These are phyloP conservation scores for Dactylellina leptospora DNA, from an alignment of 2,329 filamentous ascomycete species.

Conservation along the genomic window DNA sequence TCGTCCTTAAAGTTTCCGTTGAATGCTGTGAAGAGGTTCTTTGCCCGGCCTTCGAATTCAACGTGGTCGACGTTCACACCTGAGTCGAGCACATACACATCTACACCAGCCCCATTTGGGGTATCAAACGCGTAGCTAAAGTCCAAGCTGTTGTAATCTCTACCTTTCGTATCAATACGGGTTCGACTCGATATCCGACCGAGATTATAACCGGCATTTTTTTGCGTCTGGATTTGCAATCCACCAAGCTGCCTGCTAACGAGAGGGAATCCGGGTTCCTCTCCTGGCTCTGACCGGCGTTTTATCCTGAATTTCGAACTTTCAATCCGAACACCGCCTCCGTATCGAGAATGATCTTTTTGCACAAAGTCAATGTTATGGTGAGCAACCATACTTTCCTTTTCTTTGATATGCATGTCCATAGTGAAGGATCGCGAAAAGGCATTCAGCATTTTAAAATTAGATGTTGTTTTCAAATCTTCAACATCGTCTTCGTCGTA, in stretches of 20 bases:
- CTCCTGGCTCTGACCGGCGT: conserved; percentile 18
- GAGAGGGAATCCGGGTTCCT: conserved; percentile 19
- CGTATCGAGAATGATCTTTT: conserved; percentile 20
- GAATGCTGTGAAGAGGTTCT: conserved; percentile 16
- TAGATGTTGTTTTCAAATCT: background rate
- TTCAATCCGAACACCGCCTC: conserved; percentile 32
- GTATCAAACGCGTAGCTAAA: conserved; percentile 9
- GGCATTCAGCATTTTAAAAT: conserved; percentile 5
- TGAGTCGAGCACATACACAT: conserved; percentile 12
- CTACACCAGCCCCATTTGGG: conserved; percentile 4
- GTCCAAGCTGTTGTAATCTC: conserved; percentile 37
- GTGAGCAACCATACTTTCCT: conserved; percentile 2
- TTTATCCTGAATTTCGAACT: conserved; percentile 22
- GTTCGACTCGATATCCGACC: conserved; percentile 57
- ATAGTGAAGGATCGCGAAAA: conserved; percentile 55
- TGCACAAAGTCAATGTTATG: conserved; percentile 17
- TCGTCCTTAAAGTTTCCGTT: conserved; percentile 6
- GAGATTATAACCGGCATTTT: conserved; percentile 56
- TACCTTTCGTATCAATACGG: conserved; percentile 56
- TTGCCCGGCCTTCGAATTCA: conserved; percentile 56
- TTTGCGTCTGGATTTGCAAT: conserved; percentile 15
- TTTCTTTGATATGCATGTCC: conserved; percentile 26
- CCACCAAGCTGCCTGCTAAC: conserved; percentile 3
- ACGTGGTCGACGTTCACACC: conserved; percentile 56
- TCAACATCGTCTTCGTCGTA: conserved; percentile 7